These are phyloP conservation scores for Suhomyces xylopsoci DNA, from an alignment of 805 yeast species.

Conservation along the genomic window DNA sequence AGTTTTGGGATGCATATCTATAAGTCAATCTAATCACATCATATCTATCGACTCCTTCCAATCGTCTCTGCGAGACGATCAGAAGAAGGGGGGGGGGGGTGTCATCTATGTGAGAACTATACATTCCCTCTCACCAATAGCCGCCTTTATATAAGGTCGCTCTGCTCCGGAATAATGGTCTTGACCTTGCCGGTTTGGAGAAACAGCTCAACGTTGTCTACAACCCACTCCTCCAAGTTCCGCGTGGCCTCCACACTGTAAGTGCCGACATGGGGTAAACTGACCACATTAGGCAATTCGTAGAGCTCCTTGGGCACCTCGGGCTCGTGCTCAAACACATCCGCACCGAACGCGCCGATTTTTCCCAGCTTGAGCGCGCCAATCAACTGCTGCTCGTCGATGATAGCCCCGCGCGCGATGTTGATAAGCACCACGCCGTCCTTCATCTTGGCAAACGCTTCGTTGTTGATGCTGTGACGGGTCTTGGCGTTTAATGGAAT, in stretches of 20 bases:
- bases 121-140: too few species aligned
- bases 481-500: conserved; percentile 76
- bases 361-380: conserved; percentile 59
- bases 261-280: conserved; percentile 90
- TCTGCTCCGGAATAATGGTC: conserved; percentile 79
- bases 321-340: conserved; percentile 77
- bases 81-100: too few species aligned
- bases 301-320: conserved; percentile 60
- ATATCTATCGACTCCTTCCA: background rate
- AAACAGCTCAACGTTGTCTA: conserved; percentile 60
- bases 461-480: conserved; percentile 62
- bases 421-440: conserved; percentile 74
- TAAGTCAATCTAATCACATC: too few species aligned
- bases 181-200: conserved; percentile 65
- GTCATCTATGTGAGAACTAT: background rate
- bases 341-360: conserved; percentile 66
- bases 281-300: conserved; percentile 63
- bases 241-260: conserved; percentile 69
- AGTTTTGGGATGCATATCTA: too few species aligned
- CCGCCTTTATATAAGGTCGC: conserved; percentile 14
- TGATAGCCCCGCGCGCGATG: conserved; percentile 86
- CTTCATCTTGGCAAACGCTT: conserved; percentile 65
- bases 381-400: conserved; percentile 61
- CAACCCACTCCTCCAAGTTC: conserved; percentile 78
- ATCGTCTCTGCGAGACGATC: too few species aligned